Percentiles rank a stretch among this genome's conserved stretches.
phyloP scores from a whole-genome alignment of 495 filamentous ascomycete species.

The Aspergillus olivimuriae region DNA sequence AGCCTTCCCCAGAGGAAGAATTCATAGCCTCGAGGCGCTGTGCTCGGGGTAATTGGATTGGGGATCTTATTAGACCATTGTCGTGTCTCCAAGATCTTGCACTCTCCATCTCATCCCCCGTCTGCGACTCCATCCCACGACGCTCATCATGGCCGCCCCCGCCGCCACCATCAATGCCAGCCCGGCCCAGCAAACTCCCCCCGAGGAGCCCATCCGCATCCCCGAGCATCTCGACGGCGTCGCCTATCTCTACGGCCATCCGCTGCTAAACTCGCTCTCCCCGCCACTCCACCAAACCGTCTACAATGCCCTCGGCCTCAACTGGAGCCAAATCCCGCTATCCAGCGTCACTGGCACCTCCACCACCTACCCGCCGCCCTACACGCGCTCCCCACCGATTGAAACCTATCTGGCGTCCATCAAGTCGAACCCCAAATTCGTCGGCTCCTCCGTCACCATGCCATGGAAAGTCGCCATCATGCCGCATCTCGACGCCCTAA shows the following conservation, averaged over 20 bases:
- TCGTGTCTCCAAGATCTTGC: constrained; percentile 6
- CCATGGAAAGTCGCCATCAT: constrained; percentile 68
- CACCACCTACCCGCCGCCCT: constrained; percentile 30
- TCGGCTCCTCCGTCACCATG: constrained; percentile 69
- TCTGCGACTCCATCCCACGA: not conserved
- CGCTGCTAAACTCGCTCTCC: constrained; percentile 61
- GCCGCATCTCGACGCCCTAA: constrained; percentile 59
- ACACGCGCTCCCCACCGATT: constrained; percentile 38
- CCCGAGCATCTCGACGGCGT: constrained; percentile 32
- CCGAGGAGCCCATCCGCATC: constrained; percentile 34
- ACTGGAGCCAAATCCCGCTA: constrained; percentile 54
- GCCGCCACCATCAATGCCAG: constrained; percentile 8
- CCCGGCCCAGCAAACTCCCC: constrained; percentile 11
- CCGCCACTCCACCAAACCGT: constrained; percentile 63
- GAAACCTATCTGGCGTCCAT: constrained; percentile 44
- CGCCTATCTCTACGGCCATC: constrained; percentile 46
- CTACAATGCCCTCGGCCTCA: constrained; percentile 50
- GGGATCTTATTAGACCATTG: not conserved
- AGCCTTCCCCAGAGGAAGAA: not conserved
- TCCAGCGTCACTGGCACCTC: constrained; percentile 33
- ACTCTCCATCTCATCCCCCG: not conserved
- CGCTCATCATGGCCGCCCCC: constrained; percentile 17
- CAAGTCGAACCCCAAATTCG: constrained; percentile 42
- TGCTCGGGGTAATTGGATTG: constrained; percentile 6
- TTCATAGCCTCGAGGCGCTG: constrained; percentile 4